phyloP scores from a whole-genome alignment of 305 asterid genomes.

The Fraxinus albicans region DNA sequence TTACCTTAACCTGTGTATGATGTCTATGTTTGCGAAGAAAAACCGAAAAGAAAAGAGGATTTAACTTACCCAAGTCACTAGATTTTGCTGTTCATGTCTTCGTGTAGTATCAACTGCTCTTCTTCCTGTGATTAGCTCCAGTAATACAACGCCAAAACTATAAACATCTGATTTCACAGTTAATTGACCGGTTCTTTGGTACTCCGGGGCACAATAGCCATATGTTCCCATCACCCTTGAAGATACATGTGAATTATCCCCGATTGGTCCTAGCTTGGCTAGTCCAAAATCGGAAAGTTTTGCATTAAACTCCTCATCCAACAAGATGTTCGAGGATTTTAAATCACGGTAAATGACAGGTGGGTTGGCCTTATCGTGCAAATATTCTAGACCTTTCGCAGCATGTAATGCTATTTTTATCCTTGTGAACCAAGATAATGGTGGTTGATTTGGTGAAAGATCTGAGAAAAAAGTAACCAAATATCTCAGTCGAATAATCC shows the following conservation, averaged over 20 bases:
- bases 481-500: not conserved
- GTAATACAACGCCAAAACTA: constrained; percentile 42
- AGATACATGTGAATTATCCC: constrained; percentile 37
- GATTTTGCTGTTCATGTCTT: constrained; percentile 20
- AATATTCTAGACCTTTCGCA: constrained; percentile 30
- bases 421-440: constrained; percentile 28
- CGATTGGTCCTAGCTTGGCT: constrained; percentile 42
- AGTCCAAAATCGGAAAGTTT: constrained; percentile 45
- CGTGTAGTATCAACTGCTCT: constrained; percentile 34
- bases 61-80: constrained; percentile 40
- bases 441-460: constrained; percentile 15
- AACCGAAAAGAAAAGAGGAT: not conserved
- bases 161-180: constrained; percentile 43
- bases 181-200: constrained; percentile 42
- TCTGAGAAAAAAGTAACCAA: constrained; percentile 19
- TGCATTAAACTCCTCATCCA: constrained; percentile 39
- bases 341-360: constrained; percentile 41
- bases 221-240: constrained; percentile 48
- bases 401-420: constrained; percentile 35
- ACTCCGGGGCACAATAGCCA: constrained; percentile 50
- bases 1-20: not conserved
- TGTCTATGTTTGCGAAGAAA: not conserved
- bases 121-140: constrained; percentile 41
- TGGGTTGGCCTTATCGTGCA: constrained; percentile 32
- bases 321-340: constrained; percentile 41